phyloP scores from a whole-genome alignment of 2,329 filamentous ascomycete genomes.

The Claviceps sorghi region DNA sequence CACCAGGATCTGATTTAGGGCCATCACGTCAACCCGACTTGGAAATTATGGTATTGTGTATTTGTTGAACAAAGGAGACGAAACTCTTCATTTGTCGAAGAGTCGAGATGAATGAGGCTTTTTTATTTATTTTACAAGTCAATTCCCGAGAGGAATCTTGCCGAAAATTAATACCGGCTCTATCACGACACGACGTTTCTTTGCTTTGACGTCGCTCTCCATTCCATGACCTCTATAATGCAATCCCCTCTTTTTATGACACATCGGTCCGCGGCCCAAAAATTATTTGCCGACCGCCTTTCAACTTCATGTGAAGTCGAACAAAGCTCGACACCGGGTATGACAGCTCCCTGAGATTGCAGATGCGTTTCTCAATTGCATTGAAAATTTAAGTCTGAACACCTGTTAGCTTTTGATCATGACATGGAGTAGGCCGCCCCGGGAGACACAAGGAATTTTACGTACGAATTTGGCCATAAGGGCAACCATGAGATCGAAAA shows the following conservation, averaged over 20 bases:
- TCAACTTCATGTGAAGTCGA: constrained; percentile 13
- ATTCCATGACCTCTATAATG: constrained; percentile 28
- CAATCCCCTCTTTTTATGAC: constrained; percentile 21
- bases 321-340: constrained; percentile 16
- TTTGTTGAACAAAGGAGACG: constrained; percentile 14
- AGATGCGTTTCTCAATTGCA: constrained; percentile 20
- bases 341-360: constrained; percentile 22
- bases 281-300: constrained; percentile 14
- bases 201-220: constrained; percentile 20
- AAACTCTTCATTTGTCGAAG: constrained; percentile 18
- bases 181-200: constrained; percentile 19
- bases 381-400: constrained; percentile 24
- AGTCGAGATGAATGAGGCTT: constrained; percentile 25
- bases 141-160: constrained; percentile 19
- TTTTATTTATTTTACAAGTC: constrained; percentile 32
- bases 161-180: constrained; percentile 20
- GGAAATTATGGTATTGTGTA: constrained; percentile 7
- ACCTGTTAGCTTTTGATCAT: constrained; percentile 4
- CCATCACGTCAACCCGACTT: constrained; percentile 10
- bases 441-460: constrained; percentile 13
- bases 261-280: constrained; percentile 16
- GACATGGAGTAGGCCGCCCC: not conserved
- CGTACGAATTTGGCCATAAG: constrained; percentile 83
- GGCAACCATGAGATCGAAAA: constrained; percentile 83
- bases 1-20: not conserved